Evolutionary conservation across 176 grass and related monocot genomes (phyloP).

Genomic region (Raddia guianensis): DNA sequence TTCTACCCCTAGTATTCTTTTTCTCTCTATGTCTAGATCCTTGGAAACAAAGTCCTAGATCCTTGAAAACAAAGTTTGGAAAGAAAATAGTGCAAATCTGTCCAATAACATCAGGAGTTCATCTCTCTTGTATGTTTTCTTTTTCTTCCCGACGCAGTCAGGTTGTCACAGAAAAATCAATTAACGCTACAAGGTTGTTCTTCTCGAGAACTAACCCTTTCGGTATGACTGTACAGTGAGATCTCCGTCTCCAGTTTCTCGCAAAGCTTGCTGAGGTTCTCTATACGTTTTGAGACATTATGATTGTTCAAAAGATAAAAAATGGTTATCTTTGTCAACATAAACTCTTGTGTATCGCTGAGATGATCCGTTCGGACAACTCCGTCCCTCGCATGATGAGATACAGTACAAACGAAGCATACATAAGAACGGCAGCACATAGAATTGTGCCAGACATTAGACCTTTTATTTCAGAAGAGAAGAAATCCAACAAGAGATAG

Average conservation of each 20-base stretch:
- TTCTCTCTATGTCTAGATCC: slow-evolving; percentile 7
- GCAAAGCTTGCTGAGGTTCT: not conserved
- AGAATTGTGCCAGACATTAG: slow-evolving; percentile 57
- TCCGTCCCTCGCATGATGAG: slow-evolving; percentile 69
- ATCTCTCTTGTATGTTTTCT: slow-evolving; percentile 14
- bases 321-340: slow-evolving; percentile 37
- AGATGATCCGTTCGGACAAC: slow-evolving; percentile 44
- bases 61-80: not conserved
- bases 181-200: not conserved
- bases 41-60: not conserved
- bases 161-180: not conserved
- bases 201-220: slow-evolving; percentile 9
- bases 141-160: not conserved
- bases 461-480: slow-evolving; percentile 76
- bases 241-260: slow-evolving; percentile 6
- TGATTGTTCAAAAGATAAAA: slow-evolving; percentile 23
- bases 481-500: slow-evolving; percentile 90
- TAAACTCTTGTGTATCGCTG: slow-evolving; percentile 46
- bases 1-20: not conserved
- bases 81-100: not conserved
- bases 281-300: slow-evolving; percentile 33
- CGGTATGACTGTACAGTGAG: slow-evolving; percentile 37
- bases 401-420: slow-evolving; percentile 70
- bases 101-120: slow-evolving; percentile 26
- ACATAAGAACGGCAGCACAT: slow-evolving; percentile 52